Percentiles rank a stretch among this genome's conserved stretches.
These are phyloP conservation scores for Silene conica DNA, from an alignment of 148 eudicot species.

Conservation along the genomic window DNA sequence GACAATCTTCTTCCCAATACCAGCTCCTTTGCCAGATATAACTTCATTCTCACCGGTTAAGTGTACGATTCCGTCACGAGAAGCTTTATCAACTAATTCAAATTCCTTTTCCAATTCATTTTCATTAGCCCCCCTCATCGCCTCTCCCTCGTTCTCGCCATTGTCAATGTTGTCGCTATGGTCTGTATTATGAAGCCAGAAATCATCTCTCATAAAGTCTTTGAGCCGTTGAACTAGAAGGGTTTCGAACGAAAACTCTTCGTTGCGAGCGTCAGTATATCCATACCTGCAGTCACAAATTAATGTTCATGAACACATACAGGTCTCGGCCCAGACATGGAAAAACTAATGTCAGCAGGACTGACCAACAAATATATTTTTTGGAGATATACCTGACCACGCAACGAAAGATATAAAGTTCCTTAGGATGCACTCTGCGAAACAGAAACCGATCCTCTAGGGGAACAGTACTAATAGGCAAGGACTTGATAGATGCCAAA, in stretches of 20 bases:
- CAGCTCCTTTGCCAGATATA: conserved; percentile 34
- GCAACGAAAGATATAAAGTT: conserved; percentile 53
- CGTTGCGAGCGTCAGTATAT: conserved; percentile 41
- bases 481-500: conserved; percentile 49
- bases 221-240: conserved; percentile 37
- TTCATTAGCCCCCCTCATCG: background rate
- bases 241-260: conserved; percentile 43
- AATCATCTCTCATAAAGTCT: conserved; percentile 35
- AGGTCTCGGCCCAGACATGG: too few relatives aligned
- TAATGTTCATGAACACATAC: too few relatives aligned
- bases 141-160: conserved; percentile 8
- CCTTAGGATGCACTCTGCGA: conserved; percentile 45
- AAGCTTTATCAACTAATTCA: conserved; percentile 36
- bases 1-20: conserved; percentile 36
- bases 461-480: conserved; percentile 56
- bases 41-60: conserved; percentile 54
- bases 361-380: too few relatives aligned
- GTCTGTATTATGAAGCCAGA: conserved; percentile 6
- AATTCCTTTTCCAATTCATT: conserved; percentile 24
- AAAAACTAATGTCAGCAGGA: too few relatives aligned
- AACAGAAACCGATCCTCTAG: conserved; percentile 51
- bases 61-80: conserved; percentile 44
- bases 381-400: conserved; percentile 43
- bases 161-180: background rate
- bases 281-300: conserved; percentile 33